Percentiles rank a stretch among this genome's conserved stretches.
Conservation (phyloP, 2,329 filamentous ascomycete genomes). For the Orbilia quercus region DNA sequence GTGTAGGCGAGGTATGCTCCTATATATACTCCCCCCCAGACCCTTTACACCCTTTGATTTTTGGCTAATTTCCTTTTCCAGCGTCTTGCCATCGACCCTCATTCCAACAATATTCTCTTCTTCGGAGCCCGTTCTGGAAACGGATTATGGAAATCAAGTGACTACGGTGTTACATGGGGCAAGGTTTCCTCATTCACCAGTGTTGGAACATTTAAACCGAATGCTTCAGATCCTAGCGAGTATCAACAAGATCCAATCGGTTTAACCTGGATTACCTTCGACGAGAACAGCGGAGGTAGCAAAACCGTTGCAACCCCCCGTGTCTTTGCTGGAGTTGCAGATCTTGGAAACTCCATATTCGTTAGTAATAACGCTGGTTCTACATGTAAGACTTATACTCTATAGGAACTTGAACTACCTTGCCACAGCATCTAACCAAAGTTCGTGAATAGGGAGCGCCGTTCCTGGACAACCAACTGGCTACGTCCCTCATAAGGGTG, state of each 20-base stretch:
- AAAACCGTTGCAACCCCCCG: constrained; percentile 67
- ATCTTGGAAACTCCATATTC: constrained; percentile 68
- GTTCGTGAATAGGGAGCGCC: constrained; percentile 61
- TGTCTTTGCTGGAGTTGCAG: constrained; percentile 70
- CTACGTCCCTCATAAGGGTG: constrained; percentile 69
- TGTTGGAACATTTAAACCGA: constrained; percentile 66
- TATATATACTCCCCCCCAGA: too few relatives aligned
- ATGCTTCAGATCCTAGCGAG: constrained; percentile 65
- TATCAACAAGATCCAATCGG: constrained; percentile 67
- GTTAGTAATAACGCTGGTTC: constrained; percentile 68
- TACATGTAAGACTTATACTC: constrained; percentile 63
- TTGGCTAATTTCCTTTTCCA: constrained; percentile 13
- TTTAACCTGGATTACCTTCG: constrained; percentile 69
- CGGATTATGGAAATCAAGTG: constrained; percentile 71
- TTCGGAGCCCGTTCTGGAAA: constrained; percentile 71
- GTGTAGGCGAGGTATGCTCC: constrained; percentile 66
- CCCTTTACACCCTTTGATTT: too few relatives aligned
- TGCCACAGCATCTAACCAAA: too few relatives aligned
- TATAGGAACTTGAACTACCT: too few relatives aligned
- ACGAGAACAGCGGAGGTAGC: constrained; percentile 65
- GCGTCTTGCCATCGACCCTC: constrained; percentile 70
- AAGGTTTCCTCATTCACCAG: constrained; percentile 69
- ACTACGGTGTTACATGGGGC: constrained; percentile 68
- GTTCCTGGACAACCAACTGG: constrained; percentile 67
- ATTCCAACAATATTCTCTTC: constrained; percentile 70